Percentiles rank a stretch among this genome's conserved stretches.
Conservation (phyloP, 106 monocot species). For the Apostasia ramifera region DNA sequence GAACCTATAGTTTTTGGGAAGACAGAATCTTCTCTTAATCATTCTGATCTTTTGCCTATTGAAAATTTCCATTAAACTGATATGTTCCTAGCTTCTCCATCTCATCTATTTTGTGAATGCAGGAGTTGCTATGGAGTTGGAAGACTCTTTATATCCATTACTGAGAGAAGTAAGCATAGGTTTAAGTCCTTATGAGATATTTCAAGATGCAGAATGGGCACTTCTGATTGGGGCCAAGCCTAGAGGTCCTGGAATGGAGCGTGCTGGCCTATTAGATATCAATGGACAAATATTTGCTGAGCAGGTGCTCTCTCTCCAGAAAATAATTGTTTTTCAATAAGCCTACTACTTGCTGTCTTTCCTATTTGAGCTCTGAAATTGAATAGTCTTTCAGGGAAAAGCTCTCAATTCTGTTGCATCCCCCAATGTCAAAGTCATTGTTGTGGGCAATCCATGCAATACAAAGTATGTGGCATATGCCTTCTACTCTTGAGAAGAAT, state of each 20-base stretch:
- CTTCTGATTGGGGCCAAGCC: constrained; percentile 92
- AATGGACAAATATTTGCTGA: constrained; percentile 96
- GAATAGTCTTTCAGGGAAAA: constrained; percentile 62
- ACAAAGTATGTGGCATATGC: constrained; percentile 57
- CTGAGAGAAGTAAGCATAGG: constrained; percentile 91
- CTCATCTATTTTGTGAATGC: background rate
- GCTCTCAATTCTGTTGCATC: constrained; percentile 96
- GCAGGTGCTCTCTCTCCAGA: constrained; percentile 31
- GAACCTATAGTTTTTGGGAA: too few relatives aligned
- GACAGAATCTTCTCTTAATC: too few relatives aligned
- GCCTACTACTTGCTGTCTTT: background rate
- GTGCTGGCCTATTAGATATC: constrained; percentile 85
- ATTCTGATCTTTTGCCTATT: too few relatives aligned
- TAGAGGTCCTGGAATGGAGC: constrained; percentile 97
- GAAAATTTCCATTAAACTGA: too few relatives aligned
- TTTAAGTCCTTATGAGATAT: constrained; percentile 76
- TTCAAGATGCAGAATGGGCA: constrained; percentile 91
- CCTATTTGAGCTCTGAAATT: background rate
- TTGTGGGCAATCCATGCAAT: constrained; percentile 96
- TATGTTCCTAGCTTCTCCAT: background rate
- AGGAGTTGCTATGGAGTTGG: constrained; percentile 99
- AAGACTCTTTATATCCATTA: constrained; percentile 91
- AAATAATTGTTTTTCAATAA: background rate
- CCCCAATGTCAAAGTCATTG: constrained; percentile 77
- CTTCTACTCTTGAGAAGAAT: background rate